phyloP scores from a whole-genome alignment of 345 rosid species.

The Syzygium grande region DNA sequence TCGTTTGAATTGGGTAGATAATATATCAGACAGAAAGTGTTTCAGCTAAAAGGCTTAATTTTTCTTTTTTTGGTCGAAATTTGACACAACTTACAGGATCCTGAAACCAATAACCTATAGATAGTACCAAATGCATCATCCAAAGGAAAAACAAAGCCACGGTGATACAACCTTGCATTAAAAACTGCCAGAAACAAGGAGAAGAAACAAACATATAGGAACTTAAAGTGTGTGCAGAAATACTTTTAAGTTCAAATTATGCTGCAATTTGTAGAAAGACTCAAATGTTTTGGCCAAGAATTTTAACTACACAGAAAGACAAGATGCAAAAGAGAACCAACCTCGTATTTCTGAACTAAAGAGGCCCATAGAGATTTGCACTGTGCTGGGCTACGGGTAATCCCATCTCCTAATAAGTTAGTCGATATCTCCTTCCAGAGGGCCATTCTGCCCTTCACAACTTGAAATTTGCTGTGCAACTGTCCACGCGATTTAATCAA shows the following conservation, averaged over 20 bases:
- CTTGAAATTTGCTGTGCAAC: slow-evolving; percentile 57
- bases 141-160: background rate
- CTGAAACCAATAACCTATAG: background rate
- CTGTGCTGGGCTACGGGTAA: slow-evolving; percentile 65
- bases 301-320: background rate
- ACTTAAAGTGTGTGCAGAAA: background rate
- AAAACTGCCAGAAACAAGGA: background rate
- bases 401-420: slow-evolving; percentile 47
- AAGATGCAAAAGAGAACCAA: slow-evolving; percentile 13
- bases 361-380: slow-evolving; percentile 94
- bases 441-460: slow-evolving; percentile 86
- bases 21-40: background rate
- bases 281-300: background rate
- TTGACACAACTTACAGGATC: background rate
- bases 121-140: background rate
- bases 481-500: slow-evolving; percentile 68
- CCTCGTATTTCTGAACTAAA: slow-evolving; percentile 83
- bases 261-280: background rate
- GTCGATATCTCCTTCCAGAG: slow-evolving; percentile 90
- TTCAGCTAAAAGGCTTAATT: background rate
- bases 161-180: background rate
- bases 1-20: background rate
- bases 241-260: background rate
- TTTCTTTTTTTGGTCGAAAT: too few species aligned
- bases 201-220: background rate